Evolutionary conservation across 108 stramenopile genomes (phyloP).

Genomic region (Skeletonema costatum): DNA sequence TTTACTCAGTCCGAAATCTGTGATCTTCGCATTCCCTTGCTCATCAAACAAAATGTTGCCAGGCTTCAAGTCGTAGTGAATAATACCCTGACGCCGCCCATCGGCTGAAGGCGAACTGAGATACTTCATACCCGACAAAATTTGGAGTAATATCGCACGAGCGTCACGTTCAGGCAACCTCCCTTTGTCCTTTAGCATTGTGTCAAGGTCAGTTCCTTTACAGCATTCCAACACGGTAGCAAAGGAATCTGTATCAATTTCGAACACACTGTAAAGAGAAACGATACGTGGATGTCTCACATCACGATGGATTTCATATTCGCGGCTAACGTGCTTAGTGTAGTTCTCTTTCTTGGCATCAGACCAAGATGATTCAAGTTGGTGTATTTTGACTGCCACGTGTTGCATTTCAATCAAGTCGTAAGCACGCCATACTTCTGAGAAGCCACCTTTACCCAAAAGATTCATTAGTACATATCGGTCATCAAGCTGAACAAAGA

Average conservation of each 20-base stretch:
- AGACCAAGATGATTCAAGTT: conserved; percentile 94
- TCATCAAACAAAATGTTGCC: conserved; percentile 94
- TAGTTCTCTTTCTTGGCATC: conserved; percentile 95
- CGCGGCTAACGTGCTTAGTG: conserved; percentile 97
- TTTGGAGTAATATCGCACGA: conserved; percentile 90
- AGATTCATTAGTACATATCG: conserved; percentile 91
- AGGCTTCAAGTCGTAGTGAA: conserved; percentile 98
- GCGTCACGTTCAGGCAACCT: conserved; percentile 92
- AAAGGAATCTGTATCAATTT: conserved; percentile 96
- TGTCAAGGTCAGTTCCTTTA: conserved; percentile 92
- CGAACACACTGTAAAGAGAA: conserved; percentile 96
- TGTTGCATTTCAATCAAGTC: conserved; percentile 84
- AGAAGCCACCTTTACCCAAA: conserved; percentile 97
- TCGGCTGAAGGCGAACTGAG: conserved; percentile 86
- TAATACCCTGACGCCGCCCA: conserved; percentile 90
- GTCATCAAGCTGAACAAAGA: conserved; percentile 66
- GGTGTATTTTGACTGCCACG: conserved; percentile 98
- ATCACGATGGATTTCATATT: conserved; percentile 96
- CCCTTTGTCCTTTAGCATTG: conserved; percentile 80
- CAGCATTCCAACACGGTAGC: conserved; percentile 98
- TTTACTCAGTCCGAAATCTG: conserved; percentile 97
- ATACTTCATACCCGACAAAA: conserved; percentile 94
- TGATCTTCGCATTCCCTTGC: conserved; percentile 96
- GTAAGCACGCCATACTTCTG: conserved; percentile 97
- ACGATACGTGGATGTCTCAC: conserved; percentile 98